A percentile compares a stretch with the other conserved stretches of the same genome.
Conservation (phyloP, 1,139 yeast species). For the Taphrina sp. region DNA sequence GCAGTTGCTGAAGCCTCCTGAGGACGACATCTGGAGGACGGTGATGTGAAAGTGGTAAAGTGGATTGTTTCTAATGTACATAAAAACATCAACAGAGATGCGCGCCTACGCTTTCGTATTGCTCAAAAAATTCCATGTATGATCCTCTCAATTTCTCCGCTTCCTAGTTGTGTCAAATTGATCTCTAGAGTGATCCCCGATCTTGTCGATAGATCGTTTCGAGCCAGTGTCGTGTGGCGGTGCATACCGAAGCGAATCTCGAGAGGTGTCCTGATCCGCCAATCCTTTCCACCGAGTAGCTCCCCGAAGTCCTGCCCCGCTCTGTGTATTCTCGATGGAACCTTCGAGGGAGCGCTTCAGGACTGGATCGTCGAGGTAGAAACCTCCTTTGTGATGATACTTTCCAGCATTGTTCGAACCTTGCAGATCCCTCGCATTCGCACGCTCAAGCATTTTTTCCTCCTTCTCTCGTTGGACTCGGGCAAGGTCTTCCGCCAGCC, state of each 20-base stretch:
- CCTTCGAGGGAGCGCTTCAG: neutral
- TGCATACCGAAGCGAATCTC: conserved; percentile 12
- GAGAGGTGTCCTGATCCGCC: conserved; percentile 5
- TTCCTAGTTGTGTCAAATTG: conserved; percentile 2
- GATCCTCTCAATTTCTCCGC: no score
- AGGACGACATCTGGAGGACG: conserved; percentile 12
- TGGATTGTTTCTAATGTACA: no score
- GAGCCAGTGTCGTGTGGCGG: neutral
- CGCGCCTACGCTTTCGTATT: no score
- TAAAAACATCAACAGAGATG: no score
- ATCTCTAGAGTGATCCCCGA: no score
- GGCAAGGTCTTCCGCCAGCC: conserved; percentile 38
- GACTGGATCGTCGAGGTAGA: conserved; percentile 40
- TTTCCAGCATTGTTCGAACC: conserved; percentile 40
- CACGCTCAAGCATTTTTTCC: conserved; percentile 33
- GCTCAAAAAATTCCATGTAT: no score
- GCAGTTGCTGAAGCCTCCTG: conserved; percentile 9
- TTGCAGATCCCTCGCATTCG: neutral
- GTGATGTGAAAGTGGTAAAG: no score
- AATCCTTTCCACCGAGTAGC: conserved; percentile 3
- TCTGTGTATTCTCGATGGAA: conserved; percentile 4
- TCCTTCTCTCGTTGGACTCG: conserved; percentile 35
- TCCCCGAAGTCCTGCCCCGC: conserved; percentile 5
- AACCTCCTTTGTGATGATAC: conserved; percentile 46
- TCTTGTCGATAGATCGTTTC: conserved; percentile 1